phyloP scores from a whole-genome alignment of 441 rosid genomes.

The Mallotus japonicus region DNA sequence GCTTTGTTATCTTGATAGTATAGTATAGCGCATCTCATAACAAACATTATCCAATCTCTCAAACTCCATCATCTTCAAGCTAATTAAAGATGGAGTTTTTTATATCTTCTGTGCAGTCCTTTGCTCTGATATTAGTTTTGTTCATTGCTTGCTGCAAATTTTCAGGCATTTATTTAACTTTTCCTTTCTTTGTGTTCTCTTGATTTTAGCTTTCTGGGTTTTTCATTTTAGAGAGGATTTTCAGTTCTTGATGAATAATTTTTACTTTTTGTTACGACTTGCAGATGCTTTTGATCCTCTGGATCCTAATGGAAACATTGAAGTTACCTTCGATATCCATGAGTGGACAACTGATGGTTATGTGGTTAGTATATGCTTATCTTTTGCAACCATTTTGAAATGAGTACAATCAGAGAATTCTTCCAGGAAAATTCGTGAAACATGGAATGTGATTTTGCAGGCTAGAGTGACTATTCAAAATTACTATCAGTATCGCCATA shows the following conservation, averaged over 20 bases:
- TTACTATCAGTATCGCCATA: conserved; percentile 43
- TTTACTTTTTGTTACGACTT: background rate
- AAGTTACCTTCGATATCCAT: conserved; percentile 47
- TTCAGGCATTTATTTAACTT: conserved; percentile 34
- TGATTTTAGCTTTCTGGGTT: background rate
- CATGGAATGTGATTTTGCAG: conserved; percentile 26
- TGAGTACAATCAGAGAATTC: background rate
- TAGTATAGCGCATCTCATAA: conserved; percentile 8
- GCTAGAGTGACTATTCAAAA: conserved; percentile 54
- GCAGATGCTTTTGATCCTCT: conserved; percentile 62
- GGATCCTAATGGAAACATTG: conserved; percentile 59
- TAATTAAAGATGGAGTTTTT: conserved; percentile 26
- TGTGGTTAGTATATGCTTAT: conserved; percentile 36
- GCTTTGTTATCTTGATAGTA: conserved; percentile 3
- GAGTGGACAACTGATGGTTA: conserved; percentile 47
- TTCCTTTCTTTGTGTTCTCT: conserved; percentile 7
- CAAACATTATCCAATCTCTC: background rate
- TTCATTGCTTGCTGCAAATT: conserved; percentile 28
- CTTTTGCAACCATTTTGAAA: background rate
- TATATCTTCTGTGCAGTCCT: conserved; percentile 6
- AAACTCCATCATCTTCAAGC: background rate
- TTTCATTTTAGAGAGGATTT: background rate
- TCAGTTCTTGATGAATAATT: conserved; percentile 8
- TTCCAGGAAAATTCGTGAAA: background rate
- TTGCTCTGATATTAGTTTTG: conserved; percentile 13